phyloP scores from a whole-genome alignment of 371 early-diverging fungal genomes.

The Mucor ambiguus region DNA sequence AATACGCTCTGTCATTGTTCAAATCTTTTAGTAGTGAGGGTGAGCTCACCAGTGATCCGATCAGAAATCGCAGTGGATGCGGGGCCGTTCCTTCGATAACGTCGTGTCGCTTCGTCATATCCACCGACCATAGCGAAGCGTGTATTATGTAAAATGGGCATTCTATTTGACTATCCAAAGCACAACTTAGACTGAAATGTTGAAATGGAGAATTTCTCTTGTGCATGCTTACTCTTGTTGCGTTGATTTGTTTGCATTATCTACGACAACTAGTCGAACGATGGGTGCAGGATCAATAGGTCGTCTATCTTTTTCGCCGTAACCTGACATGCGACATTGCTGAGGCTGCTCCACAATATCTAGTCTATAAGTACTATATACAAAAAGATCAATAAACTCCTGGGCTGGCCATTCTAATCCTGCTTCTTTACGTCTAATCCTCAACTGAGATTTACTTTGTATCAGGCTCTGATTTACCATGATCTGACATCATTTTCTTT shows the following conservation, averaged over 20 bases:
- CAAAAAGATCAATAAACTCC: not conserved
- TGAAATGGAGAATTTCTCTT: not conserved
- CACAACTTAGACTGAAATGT: not conserved
- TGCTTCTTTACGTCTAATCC: not conserved
- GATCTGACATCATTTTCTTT: conserved; percentile 1
- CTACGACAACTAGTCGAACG: conserved; percentile 9
- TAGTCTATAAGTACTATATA: conserved; percentile 20
- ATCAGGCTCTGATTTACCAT: not conserved
- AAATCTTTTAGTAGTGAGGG: conserved; percentile 49
- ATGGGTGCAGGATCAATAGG: conserved; percentile 79
- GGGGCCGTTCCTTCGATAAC: conserved; percentile 4
- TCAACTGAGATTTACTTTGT: conserved; percentile 2
- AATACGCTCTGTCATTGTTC: conserved; percentile 49
- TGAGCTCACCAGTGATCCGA: conserved; percentile 62
- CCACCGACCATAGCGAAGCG: conserved; percentile 30
- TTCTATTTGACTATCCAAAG: conserved; percentile 7
- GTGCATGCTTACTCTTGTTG: not conserved
- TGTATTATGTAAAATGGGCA: conserved; percentile 33
- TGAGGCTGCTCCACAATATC: conserved; percentile 67
- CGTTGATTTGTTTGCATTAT: not conserved
- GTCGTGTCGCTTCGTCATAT: conserved; percentile 23
- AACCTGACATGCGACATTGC: conserved; percentile 70
- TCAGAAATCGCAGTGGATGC: conserved; percentile 39
- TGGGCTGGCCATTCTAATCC: not conserved
- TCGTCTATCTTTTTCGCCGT: conserved; percentile 71